Base-by-base conservation (phyloP, 164 flowering plant genomes). In the Piper longum region DNA sequence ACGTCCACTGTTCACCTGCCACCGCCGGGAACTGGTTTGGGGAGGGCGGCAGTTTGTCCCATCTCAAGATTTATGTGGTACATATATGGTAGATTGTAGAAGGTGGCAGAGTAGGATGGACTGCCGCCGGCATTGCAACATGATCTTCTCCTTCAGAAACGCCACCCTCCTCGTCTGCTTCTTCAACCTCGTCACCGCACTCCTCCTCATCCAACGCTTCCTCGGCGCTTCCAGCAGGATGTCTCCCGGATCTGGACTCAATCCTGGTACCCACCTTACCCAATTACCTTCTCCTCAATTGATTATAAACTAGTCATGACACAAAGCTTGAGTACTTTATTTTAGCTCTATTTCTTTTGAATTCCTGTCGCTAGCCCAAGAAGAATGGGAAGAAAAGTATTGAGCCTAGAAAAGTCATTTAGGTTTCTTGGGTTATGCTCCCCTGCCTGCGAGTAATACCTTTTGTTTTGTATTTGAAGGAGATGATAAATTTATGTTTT, bases 101-200 rank as follows among this genome's bases (percentile, higher is more conserved):
- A 44, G 48, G 52, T 48, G 11, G 48, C 8, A 44, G 7, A 11
- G n/a, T 48, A 44, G 48, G 48, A 44, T 44, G 48, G n/a, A 81
- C 64, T 71, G 56, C 56, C 84, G 77, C 62, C 95, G 83, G 59
- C 55, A 78, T 51, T 78, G 85, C 85, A 77, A 76, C 60, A 13
- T 73, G 60, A 72, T 78, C 16, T 61, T 88, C 48, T 80, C 93
- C 9, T 88, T 78, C 82, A 85, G 79, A 75, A 88, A 75, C 71
- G 91, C 91, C 0, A 86, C 98, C 1, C 71, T 86, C 45, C 9
- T 80, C 3, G 67, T 88, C 59, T 86, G 87, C 58, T 72, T 83
- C 57, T 68, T 85, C 65, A 91, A 91, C 69, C 51, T 88, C 11
- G 42, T 82, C 71, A 57, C 81, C 60, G 81, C 74, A 45, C 71